Percentiles rank a stretch among this genome's conserved stretches.
phyloP scores from a whole-genome alignment of 805 yeast genomes.

The Kodamaea leandrae region DNA sequence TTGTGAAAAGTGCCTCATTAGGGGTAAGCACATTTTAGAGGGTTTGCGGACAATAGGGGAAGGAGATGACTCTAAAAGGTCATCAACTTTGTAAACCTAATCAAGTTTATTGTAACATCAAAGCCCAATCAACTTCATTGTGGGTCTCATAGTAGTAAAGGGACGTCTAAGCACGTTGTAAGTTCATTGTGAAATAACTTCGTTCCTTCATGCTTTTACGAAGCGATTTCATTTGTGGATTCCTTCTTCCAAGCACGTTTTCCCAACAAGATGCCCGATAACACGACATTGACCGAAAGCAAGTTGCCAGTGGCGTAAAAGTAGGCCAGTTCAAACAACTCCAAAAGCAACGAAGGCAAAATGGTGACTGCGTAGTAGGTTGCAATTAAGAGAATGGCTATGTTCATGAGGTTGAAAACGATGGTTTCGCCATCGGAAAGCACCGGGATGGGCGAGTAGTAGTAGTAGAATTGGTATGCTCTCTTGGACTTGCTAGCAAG shows the following conservation, averaged over 20 bases:
- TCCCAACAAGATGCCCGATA: conserved; percentile 9
- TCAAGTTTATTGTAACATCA: too few species aligned
- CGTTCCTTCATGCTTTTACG: too few species aligned
- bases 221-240: background rate
- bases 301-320: conserved; percentile 20
- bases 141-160: too few species aligned
- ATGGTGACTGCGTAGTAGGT: conserved; percentile 16
- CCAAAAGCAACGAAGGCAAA: conserved; percentile 4
- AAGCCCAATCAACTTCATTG: too few species aligned
- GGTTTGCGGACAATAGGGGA: too few species aligned
- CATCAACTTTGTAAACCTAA: too few species aligned
- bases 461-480: conserved; percentile 22
- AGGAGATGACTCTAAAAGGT: too few species aligned
- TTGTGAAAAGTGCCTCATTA: too few species aligned
- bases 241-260: conserved; percentile 9
- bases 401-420: conserved; percentile 17
- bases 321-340: conserved; percentile 14
- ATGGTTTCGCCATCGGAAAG: conserved; percentile 23
- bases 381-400: conserved; percentile 12
- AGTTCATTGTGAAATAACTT: too few species aligned
- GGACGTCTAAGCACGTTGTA: too few species aligned
- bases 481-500: conserved; percentile 23
- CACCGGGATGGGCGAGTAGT: conserved; percentile 29
- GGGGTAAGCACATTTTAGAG: too few species aligned
- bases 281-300: conserved; percentile 10